phyloP scores from a whole-genome alignment of 257 asterid genomes.

The Solanum megistacrolobum region DNA sequence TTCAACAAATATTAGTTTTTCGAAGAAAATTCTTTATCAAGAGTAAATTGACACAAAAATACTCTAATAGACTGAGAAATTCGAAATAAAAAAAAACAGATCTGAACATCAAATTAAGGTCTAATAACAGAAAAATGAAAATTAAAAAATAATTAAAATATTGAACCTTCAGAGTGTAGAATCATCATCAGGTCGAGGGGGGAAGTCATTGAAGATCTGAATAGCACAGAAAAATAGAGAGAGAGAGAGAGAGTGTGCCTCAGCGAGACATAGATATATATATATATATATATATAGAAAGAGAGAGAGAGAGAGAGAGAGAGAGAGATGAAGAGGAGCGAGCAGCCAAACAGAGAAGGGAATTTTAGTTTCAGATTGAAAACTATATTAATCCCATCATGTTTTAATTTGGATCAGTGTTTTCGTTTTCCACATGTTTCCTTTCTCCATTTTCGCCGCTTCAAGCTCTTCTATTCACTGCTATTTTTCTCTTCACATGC shows the following conservation, averaged over 20 bases:
- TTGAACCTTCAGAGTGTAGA: neutral
- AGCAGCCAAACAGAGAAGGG: neutral
- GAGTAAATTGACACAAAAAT: no score
- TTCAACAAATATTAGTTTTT: no score
- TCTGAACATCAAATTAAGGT: neutral
- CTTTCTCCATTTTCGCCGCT: neutral
- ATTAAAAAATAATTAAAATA: neutral
- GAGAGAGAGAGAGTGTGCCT: neutral
- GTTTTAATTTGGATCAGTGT: neutral
- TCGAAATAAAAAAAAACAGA: fast-evolving
- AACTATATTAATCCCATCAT: conserved; percentile 5
- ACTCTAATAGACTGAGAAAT: neutral
- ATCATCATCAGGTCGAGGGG: conserved; percentile 6
- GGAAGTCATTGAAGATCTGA: neutral
- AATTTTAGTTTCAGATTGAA: conserved; percentile 2
- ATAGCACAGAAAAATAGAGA: neutral
- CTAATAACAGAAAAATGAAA: neutral
- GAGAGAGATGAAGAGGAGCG: neutral
- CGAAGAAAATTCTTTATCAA: no score
- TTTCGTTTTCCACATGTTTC: conserved; percentile 4
- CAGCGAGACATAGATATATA: neutral
- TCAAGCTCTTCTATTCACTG: neutral
- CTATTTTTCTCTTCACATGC: neutral
- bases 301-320: neutral
- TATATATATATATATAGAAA: no score